A percentile compares a stretch with the other conserved stretches of the same genome.
Conservation (phyloP, 805 yeast species). For the Candida anglica region DNA sequence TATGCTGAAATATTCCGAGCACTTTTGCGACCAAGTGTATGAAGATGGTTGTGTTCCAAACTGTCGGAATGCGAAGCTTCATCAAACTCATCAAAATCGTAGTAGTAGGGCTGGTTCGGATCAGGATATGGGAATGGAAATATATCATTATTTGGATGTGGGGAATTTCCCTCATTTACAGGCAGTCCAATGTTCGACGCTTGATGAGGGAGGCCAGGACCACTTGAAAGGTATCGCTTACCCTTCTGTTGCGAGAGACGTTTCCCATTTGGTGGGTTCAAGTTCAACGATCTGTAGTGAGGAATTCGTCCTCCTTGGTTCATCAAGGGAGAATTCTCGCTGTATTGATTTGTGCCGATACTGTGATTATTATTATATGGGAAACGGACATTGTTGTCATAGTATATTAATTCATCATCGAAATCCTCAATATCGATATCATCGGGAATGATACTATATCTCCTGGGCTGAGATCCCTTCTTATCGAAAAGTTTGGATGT, state of each 20-base stretch:
- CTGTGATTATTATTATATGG: conserved; percentile 25
- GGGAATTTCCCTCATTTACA: conserved; percentile 4
- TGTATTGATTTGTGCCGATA: conserved; percentile 16
- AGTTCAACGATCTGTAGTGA: conserved; percentile 38
- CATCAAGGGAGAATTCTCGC: conserved; percentile 30
- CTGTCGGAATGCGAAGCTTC: conserved; percentile 21
- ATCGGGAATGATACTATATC: conserved; percentile 70
- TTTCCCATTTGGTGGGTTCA: conserved; percentile 14
- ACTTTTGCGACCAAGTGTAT: conserved; percentile 4
- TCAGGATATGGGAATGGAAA: conserved; percentile 35
- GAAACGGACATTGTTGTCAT: conserved; percentile 37
- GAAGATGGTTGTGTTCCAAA: conserved; percentile 6
- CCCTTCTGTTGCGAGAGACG: conserved; percentile 13
- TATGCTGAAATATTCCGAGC: conserved; percentile 12
- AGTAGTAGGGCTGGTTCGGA: conserved; percentile 24
- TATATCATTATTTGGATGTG: conserved; percentile 13
- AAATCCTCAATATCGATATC: conserved; percentile 52
- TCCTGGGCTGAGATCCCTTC: conserved; percentile 66
- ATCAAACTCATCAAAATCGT: conserved; percentile 37
- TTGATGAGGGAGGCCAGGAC: conserved; percentile 7
- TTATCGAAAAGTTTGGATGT: conserved; percentile 72
- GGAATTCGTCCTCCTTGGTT: conserved; percentile 26
- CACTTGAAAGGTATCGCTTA: conserved; percentile 36
- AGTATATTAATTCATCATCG: conserved; percentile 49
- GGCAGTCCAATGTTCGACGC: neutral